Base-by-base conservation (phyloP, 805 yeast genomes). In the Ogataea dorogensis region DNA sequence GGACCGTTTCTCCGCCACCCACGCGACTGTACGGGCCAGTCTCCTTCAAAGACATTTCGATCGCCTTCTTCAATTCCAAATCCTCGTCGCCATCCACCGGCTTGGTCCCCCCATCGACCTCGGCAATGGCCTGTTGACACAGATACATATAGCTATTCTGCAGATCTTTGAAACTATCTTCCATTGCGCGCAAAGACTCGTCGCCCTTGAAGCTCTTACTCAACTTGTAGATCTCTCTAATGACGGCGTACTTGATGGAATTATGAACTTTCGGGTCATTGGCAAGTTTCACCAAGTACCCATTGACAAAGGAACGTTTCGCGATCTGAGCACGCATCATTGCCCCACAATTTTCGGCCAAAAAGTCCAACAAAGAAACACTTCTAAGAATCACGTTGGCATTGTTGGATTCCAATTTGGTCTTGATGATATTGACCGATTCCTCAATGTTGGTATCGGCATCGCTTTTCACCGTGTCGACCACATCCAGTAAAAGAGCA, bases 291-390 rank as follows among this genome's bases (percentile, higher is more conserved):
- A 68, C 51, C 28, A 84, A 59, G 22, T 49, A 43, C 7, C 65
- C 47, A 20, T 59, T 57, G 12, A 80, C 73, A 51, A 81, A 80
- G 3, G 64, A 47, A 44, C 71, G 69, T 14, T 83, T 70, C 13
- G 85, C 78, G 23, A 84, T 72, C 46, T 75, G 78, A 29, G 69
- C 79, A 47, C 75, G 77, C 64, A 78, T 70, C 54, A 77, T 69
- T 9, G 86, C 75, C 3, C 89, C 89, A 58, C 91, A 82, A 56
- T 83, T 84, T 54, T 82, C 87, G 2, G 87, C 86, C 18, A 84
- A 51, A 5, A 87, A 75, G 18, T 73, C 70, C 14, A 80, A 53
- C 30, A 77, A 48, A 0, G 81, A 62, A 13, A 84, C 52, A 0
- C 83, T 61, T 52, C 85, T 68, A 33, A 84, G 57, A 25, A 80